Conservation (phyloP, 2,329 filamentous ascomycete genomes). For the Didymella exigua region DNA sequence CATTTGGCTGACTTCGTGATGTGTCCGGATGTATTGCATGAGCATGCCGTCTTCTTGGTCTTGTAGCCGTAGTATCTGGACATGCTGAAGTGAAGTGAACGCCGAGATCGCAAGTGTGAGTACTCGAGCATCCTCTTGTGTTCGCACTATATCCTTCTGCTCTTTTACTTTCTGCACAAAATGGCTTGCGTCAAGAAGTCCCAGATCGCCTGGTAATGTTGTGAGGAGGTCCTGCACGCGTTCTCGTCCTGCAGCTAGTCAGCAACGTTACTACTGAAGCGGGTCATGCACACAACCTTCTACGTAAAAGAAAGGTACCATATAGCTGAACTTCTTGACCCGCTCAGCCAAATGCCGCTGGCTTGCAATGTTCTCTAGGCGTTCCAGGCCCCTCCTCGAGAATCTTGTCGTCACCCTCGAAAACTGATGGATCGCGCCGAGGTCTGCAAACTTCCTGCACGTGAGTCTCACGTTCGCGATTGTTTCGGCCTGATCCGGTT, state of each 20-base stretch:
- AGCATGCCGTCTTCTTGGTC: constrained; percentile 64
- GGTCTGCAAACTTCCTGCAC: constrained; percentile 57
- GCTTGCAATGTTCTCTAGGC: constrained; percentile 56
- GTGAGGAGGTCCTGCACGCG: constrained; percentile 49
- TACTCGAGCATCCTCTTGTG: constrained; percentile 58
- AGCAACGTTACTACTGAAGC: constrained; percentile 21
- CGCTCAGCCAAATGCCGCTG: constrained; percentile 58
- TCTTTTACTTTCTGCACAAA: constrained; percentile 56
- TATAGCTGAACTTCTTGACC: constrained; percentile 66
- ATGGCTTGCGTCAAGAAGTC: constrained; percentile 47
- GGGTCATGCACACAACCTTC: constrained; percentile 49
- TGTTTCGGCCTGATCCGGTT: constrained; percentile 51
- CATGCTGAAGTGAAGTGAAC: constrained; percentile 66
- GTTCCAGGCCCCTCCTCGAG: constrained; percentile 55
- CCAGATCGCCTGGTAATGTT: constrained; percentile 44
- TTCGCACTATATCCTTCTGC: constrained; percentile 58
- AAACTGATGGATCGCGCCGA: constrained; percentile 59
- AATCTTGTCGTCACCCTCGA: constrained; percentile 59
- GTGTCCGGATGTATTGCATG: constrained; percentile 57
- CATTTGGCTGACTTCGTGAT: constrained; percentile 53
- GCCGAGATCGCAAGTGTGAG: constrained; percentile 61
- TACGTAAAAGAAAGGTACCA: constrained; percentile 64
- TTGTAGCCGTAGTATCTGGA: constrained; percentile 67
- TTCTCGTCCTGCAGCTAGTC: constrained; percentile 45
- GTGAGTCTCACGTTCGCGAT: constrained; percentile 16